Evolutionary conservation across 768 basidiomycete genomes (phyloP), one percentile per base, ranked within the genome.

Genomic region (Suillus decipiens): DNA sequence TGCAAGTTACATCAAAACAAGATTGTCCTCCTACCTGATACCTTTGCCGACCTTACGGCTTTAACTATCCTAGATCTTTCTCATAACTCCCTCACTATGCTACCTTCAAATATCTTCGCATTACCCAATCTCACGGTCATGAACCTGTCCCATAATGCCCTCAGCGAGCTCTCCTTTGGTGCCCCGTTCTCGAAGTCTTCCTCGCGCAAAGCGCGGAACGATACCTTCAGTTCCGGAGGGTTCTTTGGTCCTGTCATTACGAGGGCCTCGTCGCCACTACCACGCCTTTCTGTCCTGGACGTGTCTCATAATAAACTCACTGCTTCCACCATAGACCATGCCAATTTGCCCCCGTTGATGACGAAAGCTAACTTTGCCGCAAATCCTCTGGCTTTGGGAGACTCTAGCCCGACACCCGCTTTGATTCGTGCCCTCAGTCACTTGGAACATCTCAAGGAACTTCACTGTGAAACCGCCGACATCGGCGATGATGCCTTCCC

Each of bases 1-100:
- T 22, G 39, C 24, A 61, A 94, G 92, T 75, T 94, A 45, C 92
- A 92, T 73, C 86, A 86, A 69, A 95, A 95, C 76, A 86, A 81
- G 68, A 73, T 95, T 28, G 70, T 75, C 2, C 73, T 78, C 22
- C 77, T 95, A 2, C 92, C 92, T 6, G 77, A 82, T 58, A 81
- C 85, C 1, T 86, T 94, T 64, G 82, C 83, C 0, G 89, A 94
- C 74, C 77, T 95, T 54, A 84, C 84, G 0, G 80, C 82, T 24
- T 80, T 95, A 22, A 86, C 87, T 14, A 78, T 77, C 55, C 77
- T 94, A 64, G 90, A 95, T 75, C 75, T 95, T 39, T 93, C 92
- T 0, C 81, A 89, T 71, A 94, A 94, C 71, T 74, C 78, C 5
- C 79, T 95, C 37, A 81, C 82, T 0, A 76, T 82, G 5, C 79